These are phyloP conservation scores for Debaryomyces psychrophilus DNA, from an alignment of 1,139 yeast species.

Conservation along the genomic window DNA sequence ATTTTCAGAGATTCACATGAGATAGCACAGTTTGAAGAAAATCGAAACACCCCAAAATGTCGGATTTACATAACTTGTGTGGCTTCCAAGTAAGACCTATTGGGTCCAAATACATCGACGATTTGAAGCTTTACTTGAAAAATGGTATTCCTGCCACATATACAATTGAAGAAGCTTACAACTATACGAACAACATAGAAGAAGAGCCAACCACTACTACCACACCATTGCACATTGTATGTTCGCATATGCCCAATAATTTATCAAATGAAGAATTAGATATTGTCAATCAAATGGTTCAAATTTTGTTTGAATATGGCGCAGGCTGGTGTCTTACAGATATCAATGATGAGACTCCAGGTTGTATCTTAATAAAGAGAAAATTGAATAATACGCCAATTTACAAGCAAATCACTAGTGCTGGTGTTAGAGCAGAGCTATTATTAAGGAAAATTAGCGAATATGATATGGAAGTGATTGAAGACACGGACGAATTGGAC, in stretches of 20 bases:
- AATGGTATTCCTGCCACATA: conserved; percentile 82
- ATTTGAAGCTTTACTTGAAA: conserved; percentile 50
- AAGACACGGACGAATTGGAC: conserved; percentile 31
- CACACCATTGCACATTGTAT: conserved; percentile 76
- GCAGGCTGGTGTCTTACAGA: conserved; percentile 89
- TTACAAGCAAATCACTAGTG: conserved; percentile 63
- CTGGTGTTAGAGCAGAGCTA: conserved; percentile 90
- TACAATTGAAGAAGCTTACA: conserved; percentile 74
- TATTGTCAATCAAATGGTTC: conserved; percentile 59
- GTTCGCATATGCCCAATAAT: conserved; percentile 54
- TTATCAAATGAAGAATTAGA: conserved; percentile 43
- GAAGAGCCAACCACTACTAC: conserved; percentile 53
- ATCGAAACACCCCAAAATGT: conserved; percentile 41
- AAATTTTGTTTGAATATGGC: conserved; percentile 74
- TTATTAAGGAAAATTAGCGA: conserved; percentile 73
- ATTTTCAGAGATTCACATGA: conserved; percentile 1
- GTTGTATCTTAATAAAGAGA: conserved; percentile 63
- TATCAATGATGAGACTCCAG: conserved; percentile 70
- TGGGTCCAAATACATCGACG: conserved; percentile 43
- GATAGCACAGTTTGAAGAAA: background rate
- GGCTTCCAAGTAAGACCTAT: conserved; percentile 61
- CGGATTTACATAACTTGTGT: conserved; percentile 72
- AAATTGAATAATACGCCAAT: conserved; percentile 50
- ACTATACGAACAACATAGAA: conserved; percentile 47
- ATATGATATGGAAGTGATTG: conserved; percentile 48